Evolutionary conservation across 2,329 filamentous ascomycete species (phyloP).

Genomic region (Helminthosporium solani): DNA sequence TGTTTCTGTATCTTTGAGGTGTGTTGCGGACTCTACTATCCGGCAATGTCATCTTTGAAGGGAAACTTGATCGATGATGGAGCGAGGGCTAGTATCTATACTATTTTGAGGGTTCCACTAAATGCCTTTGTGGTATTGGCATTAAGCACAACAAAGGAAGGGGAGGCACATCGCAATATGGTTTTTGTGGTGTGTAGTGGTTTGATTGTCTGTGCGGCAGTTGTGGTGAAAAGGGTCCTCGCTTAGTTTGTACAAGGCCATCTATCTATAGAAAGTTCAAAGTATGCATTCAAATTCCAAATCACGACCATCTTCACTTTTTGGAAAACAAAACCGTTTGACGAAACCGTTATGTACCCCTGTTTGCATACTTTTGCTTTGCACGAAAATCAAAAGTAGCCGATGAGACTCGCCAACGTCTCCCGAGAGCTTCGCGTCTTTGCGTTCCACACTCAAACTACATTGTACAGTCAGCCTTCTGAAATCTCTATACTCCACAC

Average conservation of each 20-base stretch:
- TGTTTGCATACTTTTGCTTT: too few relatives aligned
- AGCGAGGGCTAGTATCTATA: constrained; percentile 57
- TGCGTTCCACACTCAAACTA: too few relatives aligned
- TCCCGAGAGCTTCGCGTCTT: too few relatives aligned
- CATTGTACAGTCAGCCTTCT: too few relatives aligned
- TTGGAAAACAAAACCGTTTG: too few relatives aligned
- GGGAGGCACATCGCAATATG: constrained; percentile 32
- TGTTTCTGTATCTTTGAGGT: constrained; percentile 59
- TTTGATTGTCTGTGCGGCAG: constrained; percentile 27
- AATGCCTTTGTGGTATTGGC: constrained; percentile 47
- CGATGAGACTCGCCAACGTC: too few relatives aligned
- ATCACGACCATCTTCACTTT: too few relatives aligned
- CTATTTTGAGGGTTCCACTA: constrained; percentile 58
- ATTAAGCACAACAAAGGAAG: constrained; percentile 35
- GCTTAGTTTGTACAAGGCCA: constrained; percentile 11
- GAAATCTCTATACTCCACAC: too few relatives aligned
- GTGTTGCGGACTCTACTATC: constrained; percentile 60
- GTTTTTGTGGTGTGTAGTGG: constrained; percentile 35
- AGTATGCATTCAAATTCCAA: too few relatives aligned
- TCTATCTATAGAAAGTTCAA: too few relatives aligned
- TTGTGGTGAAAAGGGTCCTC: constrained; percentile 29
- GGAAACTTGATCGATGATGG: constrained; percentile 57
- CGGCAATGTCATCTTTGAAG: constrained; percentile 58
- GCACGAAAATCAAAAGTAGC: too few relatives aligned
- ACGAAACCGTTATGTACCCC: too few relatives aligned